Percentiles rank a stretch among this genome's conserved stretches.
Evolutionary conservation across 108 stramenopile species (phyloP).

Genomic region (Fragilariopsis cylindrus): DNA sequence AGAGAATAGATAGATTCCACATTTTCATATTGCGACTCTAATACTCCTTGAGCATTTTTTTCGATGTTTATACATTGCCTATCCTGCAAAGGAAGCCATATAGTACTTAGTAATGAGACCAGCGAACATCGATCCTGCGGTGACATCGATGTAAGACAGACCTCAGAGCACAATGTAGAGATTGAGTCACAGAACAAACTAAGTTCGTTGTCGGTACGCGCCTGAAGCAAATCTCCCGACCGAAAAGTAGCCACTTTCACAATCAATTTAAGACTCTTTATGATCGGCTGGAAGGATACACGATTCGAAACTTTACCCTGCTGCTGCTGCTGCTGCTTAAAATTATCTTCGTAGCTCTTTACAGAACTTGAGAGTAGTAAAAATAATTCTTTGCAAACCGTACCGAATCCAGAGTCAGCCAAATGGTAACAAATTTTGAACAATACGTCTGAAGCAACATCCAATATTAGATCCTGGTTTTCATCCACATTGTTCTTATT

Average conservation of each 20-base stretch:
- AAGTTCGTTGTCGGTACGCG: constrained; percentile 7
- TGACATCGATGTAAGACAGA: background rate
- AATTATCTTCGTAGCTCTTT: background rate
- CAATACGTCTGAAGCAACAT: constrained; percentile 21
- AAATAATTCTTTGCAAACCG: constrained; percentile 15
- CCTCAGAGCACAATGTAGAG: constrained; percentile 8
- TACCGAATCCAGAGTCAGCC: constrained; percentile 7
- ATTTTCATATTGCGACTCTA: constrained; percentile 24
- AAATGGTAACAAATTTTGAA: constrained; percentile 20
- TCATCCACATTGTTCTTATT: constrained; percentile 7
- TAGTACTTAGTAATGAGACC: background rate
- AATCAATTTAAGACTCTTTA: constrained; percentile 8
- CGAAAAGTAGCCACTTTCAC: constrained; percentile 7
- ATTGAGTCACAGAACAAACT: background rate
- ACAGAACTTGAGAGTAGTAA: background rate
- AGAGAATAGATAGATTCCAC: constrained; percentile 4
- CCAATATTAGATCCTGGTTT: constrained; percentile 18
- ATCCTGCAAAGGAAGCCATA: constrained; percentile 5
- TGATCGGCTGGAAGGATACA: constrained; percentile 5
- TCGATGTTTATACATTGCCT: background rate
- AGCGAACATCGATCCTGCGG: background rate
- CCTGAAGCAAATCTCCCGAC: constrained; percentile 5
- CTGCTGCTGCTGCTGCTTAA: background rate
- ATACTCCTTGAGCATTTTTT: background rate
- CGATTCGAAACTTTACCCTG: background rate